phyloP scores from a whole-genome alignment of 768 basidiomycete genomes.

The Termitomyces eurrhizus region DNA sequence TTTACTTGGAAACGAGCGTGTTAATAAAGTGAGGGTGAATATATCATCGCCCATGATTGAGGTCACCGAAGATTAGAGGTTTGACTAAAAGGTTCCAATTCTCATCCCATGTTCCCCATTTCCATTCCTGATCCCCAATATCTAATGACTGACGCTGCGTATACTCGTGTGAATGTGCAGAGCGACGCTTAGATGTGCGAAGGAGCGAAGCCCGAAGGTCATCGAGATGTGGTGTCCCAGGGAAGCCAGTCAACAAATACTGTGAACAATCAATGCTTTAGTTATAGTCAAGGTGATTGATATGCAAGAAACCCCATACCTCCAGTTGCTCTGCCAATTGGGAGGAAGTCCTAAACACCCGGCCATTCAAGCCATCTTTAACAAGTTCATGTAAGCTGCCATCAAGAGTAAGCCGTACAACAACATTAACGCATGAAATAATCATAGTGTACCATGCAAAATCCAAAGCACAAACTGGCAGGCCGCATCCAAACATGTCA shows the following conservation, averaged over 20 bases:
- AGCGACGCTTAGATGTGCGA: slow-evolving; percentile 23
- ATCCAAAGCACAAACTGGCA: slow-evolving; percentile 88
- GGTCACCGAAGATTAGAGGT: slow-evolving; percentile 44
- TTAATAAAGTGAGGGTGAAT: background rate
- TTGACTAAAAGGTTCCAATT: slow-evolving; percentile 75
- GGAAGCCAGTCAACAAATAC: slow-evolving; percentile 60
- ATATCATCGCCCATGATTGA: slow-evolving; percentile 5
- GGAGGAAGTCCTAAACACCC: slow-evolving; percentile 62
- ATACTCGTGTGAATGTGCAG: slow-evolving; percentile 19
- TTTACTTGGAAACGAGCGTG: background rate
- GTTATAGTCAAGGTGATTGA: background rate
- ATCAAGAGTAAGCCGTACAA: slow-evolving; percentile 1
- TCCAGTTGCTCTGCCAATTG: slow-evolving; percentile 73
- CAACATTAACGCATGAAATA: slow-evolving; percentile 16
- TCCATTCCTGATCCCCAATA: slow-evolving; percentile 30
- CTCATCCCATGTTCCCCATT: slow-evolving; percentile 79
- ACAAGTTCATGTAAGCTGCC: slow-evolving; percentile 83
- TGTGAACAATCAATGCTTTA: slow-evolving; percentile 21
- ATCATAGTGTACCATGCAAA: slow-evolving; percentile 64
- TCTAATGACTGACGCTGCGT: slow-evolving; percentile 17
- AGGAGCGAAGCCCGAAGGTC: slow-evolving; percentile 49
- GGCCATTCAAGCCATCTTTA: slow-evolving; percentile 78
- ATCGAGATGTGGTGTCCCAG: slow-evolving; percentile 45
- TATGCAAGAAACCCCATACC: slow-evolving; percentile 33
- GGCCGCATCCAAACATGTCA: slow-evolving; percentile 97